A percentile compares a stretch with the other conserved stretches of the same genome.
Evolutionary conservation across 148 eudicot genomes (phyloP).

Genomic region (Cornus controversa): DNA sequence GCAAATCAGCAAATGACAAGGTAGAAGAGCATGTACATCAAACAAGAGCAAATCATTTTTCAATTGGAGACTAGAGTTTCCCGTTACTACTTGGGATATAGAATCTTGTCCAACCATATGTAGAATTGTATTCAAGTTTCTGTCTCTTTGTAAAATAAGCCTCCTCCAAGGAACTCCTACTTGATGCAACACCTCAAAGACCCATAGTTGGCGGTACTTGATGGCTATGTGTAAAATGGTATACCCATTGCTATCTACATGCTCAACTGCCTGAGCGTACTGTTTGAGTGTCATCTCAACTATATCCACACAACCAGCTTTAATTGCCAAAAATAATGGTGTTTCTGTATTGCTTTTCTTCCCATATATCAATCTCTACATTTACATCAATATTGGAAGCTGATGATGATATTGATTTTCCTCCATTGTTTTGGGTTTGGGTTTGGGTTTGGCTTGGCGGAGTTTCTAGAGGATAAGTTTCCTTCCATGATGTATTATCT

Average conservation of each 20-base stretch:
- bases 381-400: too few relatives aligned
- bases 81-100: too few relatives aligned
- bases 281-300: neutral
- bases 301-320: neutral
- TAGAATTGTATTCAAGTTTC: neutral
- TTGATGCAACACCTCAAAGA: neutral
- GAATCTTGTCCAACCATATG: neutral
- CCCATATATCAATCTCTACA: neutral
- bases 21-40: neutral
- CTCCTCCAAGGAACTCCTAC: neutral
- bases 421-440: too few relatives aligned
- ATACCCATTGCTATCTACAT: neutral
- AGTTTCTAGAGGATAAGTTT: neutral
- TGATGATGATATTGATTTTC: too few relatives aligned
- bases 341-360: neutral
- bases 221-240: conserved; percentile 2
- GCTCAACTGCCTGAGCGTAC: conserved; percentile 10
- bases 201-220: neutral
- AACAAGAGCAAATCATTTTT: neutral
- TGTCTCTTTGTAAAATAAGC: neutral
- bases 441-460: too few relatives aligned
- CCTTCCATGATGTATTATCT: neutral
- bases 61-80: conserved; percentile 1
- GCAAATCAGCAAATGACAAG: too few relatives aligned
- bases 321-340: conserved; percentile 11